Base-by-base conservation (phyloP, 202 grass and related monocot species). In the Carex arenaria region DNA sequence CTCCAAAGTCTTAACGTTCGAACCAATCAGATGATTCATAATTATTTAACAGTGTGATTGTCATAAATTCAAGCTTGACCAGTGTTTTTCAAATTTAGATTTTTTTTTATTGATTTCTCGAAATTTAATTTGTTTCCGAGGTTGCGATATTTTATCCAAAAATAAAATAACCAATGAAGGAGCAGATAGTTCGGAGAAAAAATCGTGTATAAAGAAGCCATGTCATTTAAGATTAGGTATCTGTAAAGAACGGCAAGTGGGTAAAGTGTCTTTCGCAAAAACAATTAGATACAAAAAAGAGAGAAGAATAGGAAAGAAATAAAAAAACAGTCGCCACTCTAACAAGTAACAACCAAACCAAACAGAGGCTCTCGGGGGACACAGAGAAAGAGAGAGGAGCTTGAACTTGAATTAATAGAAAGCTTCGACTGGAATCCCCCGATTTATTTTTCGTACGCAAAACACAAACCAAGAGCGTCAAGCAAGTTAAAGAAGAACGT, bases 301-400 rank as follows among this genome's bases (percentile, higher is more conserved):
- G 19, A 10, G 43, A 19, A 79, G 10, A 13, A 62, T 43, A 60
- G 49, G 4, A 78, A 79, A 66, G 18, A 2, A 85, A 79, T n/a
- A 85, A 26, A 13, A 66, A 80, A 72, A 86, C 75, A 80, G 61
- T 82, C 80, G 63, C 80, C 64, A 69, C 54, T 78, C 54, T 78
- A 78, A 78, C 74, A 60, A 78, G 74, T 78, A 78, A 78, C 74
- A 78, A 60, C 31, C 74, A 61, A 55, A 77, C 52, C 74, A 61
- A 55, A 77, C 52, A 72, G 69, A 72, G 70, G 10, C 62, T 34
- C 22, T 2, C n/a, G 10, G 1, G 42, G n/a, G 54, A 64, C 45
- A 72, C 30, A 72, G 19, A 85, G 54, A 52, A 69, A 53, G 32
- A 84, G 20, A 32, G 26, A 28, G 20, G 47, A 69, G 62, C 18